Conservation (phyloP, 768 basidiomycete species). For the Pleurotus tuber-regium region DNA sequence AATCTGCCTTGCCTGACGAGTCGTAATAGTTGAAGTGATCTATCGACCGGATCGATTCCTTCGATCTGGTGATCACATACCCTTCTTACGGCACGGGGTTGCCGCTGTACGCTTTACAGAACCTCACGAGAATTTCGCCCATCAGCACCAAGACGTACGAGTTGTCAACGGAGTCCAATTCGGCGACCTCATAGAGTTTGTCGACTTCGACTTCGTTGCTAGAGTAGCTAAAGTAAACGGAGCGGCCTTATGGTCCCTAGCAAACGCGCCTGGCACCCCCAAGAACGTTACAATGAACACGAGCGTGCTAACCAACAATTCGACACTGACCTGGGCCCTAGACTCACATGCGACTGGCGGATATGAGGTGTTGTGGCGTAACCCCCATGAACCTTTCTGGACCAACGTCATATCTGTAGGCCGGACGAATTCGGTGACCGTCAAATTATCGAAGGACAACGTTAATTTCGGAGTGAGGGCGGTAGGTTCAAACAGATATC, state of each 20-base stretch:
- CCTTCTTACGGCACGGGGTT: constrained; percentile 50
- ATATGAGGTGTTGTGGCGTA: constrained; percentile 52
- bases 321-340: constrained; percentile 30
- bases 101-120: constrained; percentile 58
- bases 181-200: constrained; percentile 52
- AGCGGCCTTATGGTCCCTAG: constrained; percentile 52
- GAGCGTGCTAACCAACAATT: not conserved
- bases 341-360: constrained; percentile 39
- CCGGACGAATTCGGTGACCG: constrained; percentile 35
- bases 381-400: constrained; percentile 46
- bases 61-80: constrained; percentile 51
- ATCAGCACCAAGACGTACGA: constrained; percentile 56
- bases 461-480: constrained; percentile 47
- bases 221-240: constrained; percentile 54
- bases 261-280: constrained; percentile 50
- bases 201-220: constrained; percentile 49
- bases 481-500: constrained; percentile 49
- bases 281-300: constrained; percentile 26
- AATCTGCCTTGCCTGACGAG: too few species aligned
- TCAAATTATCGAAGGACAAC: constrained; percentile 51
- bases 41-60: constrained; percentile 54
- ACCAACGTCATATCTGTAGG: constrained; percentile 49
- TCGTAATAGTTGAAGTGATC: constrained; percentile 50
- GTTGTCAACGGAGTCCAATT: constrained; percentile 50
- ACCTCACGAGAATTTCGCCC: constrained; percentile 54